Evolutionary conservation across 2,329 filamentous ascomycete species (phyloP).

Genomic region (Periconia macrospinosa): DNA sequence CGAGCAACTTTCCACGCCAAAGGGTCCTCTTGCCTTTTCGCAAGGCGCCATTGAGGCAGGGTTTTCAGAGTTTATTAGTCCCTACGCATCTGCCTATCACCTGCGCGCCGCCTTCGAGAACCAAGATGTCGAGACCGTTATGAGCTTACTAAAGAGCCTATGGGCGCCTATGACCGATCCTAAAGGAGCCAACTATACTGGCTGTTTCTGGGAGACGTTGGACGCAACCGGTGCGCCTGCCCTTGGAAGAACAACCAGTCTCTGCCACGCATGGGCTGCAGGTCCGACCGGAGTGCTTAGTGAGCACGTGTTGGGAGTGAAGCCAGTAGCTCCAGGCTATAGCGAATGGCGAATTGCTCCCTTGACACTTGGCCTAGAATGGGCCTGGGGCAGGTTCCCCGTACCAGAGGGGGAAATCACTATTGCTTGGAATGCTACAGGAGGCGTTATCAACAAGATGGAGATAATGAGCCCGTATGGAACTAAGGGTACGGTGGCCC

Average conservation of each 20-base stretch:
- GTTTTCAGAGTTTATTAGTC: constrained; percentile 25
- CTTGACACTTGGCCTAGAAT: constrained; percentile 9
- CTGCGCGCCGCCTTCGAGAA: constrained; percentile 29
- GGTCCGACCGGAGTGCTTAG: constrained; percentile 39
- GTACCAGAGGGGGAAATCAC: constrained; percentile 5
- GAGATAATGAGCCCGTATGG: background rate
- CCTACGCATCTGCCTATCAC: constrained; percentile 34
- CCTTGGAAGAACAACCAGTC: constrained; percentile 27
- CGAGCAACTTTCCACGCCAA: constrained; percentile 17
- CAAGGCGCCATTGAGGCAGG: constrained; percentile 5
- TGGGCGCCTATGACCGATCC: constrained; percentile 30
- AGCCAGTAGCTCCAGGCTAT: constrained; percentile 7
- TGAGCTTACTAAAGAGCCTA: constrained; percentile 6
- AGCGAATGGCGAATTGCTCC: constrained; percentile 7
- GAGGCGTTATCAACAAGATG: background rate
- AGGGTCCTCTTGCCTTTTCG: constrained; percentile 24
- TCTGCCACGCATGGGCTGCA: constrained; percentile 41
- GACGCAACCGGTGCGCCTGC: constrained; percentile 23
- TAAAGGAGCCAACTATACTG: constrained; percentile 27
- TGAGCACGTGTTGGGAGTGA: constrained; percentile 28
- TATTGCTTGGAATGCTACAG: constrained; percentile 12
- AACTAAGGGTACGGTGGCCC: background rate
- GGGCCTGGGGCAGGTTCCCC: constrained; percentile 8
- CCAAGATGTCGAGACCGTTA: constrained; percentile 1
- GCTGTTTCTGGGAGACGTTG: constrained; percentile 36